Evolutionary conservation across 805 yeast species (phyloP), one percentile per base, ranked within the genome.

Genomic region (Saccharomycopsis fibuligera): DNA sequence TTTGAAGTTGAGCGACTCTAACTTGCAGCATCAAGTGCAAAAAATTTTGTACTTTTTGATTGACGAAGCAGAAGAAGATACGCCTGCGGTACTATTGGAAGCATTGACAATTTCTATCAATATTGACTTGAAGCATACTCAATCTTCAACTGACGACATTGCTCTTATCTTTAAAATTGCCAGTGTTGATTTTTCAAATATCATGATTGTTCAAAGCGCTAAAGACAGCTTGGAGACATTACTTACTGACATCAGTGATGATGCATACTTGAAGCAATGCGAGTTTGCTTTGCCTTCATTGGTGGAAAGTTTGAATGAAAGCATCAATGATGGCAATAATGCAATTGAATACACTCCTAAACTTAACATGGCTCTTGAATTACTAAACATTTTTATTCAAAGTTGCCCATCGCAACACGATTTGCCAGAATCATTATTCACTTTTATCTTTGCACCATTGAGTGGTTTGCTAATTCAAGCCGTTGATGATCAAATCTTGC

Each of bases 401-500:
- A 62, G 69, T 2, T 67, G 70, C 2, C 76, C 81, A 2, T 36
- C 38, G 4, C 60, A 63, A 41, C 55, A 55, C 2, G 39, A 27
- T 14, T 51, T 67, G 37, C 69, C 70, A 4, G 31, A 49, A 21
- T 42, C 45, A 9, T 53, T 67, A 4, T 50, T 57, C 29, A 52
- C 55, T 10, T 55, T 44, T 36, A 49, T 63, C 6, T 60, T 65
- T 33, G 48, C 55, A 16, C 65, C 67, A 0, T 42, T 67, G 21
- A 47, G 53, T 0, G 50, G 54, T 30, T 33, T 57, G 16, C 46
- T 73, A 37, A 27, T 60, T 30, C 51, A 54, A 3, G 73, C 88
- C 0, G 67, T 63, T n/a, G 96, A 89, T 61, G 86, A 85, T 56
- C 88, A 83, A 58, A 73, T 87, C 6, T 62, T 89, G 29, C 96